Evolutionary conservation across 73 alveolate genomes (phyloP).

Genomic region (Paramecium sonneborni): DNA sequence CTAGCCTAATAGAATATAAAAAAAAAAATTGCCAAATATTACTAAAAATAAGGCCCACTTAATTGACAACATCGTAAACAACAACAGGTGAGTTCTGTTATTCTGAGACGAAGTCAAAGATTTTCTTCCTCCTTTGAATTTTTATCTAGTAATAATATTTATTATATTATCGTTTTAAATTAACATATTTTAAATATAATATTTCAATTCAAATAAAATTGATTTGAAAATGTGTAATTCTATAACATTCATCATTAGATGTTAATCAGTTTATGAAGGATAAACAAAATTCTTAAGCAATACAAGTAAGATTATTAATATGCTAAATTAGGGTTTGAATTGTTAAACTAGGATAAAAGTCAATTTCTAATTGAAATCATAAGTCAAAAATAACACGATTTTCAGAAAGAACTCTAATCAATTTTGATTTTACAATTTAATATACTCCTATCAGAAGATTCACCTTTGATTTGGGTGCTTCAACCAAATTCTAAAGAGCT

Average conservation of each 20-base stretch:
- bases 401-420: neutral
- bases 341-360: neutral
- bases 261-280: neutral
- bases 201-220: too few species aligned
- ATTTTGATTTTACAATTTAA: neutral
- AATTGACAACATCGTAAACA: too few species aligned
- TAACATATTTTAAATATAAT: too few species aligned
- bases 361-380: neutral
- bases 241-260: neutral
- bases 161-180: too few species aligned
- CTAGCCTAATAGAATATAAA: too few species aligned
- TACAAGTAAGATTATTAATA: neutral
- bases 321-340: neutral
- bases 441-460: neutral
- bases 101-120: too few species aligned
- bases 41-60: too few species aligned
- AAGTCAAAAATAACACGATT: neutral
- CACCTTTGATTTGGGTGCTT: neutral
- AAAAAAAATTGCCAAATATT: too few species aligned
- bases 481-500: neutral
- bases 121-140: too few species aligned
- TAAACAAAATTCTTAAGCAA: neutral
- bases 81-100: too few species aligned
- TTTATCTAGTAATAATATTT: too few species aligned
- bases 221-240: neutral